Percentiles rank a stretch among this genome's conserved stretches.
phyloP scores from a whole-genome alignment of 371 early-diverging fungal genomes.

The Zopfochytrium polystomum region DNA sequence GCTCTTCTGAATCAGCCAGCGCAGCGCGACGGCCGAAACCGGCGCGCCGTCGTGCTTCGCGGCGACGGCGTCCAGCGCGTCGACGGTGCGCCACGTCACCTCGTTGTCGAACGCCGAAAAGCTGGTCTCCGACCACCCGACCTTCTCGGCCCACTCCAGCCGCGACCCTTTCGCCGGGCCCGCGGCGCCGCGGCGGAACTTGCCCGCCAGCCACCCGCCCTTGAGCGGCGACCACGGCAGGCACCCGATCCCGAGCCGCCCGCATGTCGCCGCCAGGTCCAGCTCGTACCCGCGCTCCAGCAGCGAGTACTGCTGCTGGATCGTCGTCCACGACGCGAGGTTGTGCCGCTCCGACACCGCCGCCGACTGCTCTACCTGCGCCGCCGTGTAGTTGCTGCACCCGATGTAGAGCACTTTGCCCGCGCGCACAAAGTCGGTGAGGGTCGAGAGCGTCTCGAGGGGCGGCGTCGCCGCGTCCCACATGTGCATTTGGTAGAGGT shows the following conservation, averaged over 20 bases:
- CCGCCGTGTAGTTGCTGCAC: constrained; percentile 41
- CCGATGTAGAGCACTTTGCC: constrained; percentile 55
- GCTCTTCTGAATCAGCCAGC: constrained; percentile 49
- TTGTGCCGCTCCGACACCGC: not conserved
- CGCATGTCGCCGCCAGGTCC: no score
- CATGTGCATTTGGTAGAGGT: constrained; percentile 48
- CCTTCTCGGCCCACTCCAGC: no score
- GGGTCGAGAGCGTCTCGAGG: constrained; percentile 44
- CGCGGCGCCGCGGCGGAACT: no score
- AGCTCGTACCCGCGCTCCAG: constrained; percentile 45
- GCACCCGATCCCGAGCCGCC: no score
- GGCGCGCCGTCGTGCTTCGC: constrained; percentile 28
- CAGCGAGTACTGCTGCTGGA: constrained; percentile 28
- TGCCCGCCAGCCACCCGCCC: no score
- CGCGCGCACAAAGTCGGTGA: constrained; percentile 49
- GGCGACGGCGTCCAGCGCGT: no score
- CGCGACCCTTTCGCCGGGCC: no score
- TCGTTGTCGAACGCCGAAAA: no score
- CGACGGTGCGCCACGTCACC: no score
- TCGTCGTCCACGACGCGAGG: constrained; percentile 12
- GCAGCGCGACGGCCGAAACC: constrained; percentile 45
- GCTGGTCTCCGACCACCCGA: no score
- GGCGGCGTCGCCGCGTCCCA: constrained; percentile 46
- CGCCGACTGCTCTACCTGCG: constrained; percentile 27
- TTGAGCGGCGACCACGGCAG: no score